Base-by-base conservation (phyloP, 805 yeast species). In the Candida ortonii region DNA sequence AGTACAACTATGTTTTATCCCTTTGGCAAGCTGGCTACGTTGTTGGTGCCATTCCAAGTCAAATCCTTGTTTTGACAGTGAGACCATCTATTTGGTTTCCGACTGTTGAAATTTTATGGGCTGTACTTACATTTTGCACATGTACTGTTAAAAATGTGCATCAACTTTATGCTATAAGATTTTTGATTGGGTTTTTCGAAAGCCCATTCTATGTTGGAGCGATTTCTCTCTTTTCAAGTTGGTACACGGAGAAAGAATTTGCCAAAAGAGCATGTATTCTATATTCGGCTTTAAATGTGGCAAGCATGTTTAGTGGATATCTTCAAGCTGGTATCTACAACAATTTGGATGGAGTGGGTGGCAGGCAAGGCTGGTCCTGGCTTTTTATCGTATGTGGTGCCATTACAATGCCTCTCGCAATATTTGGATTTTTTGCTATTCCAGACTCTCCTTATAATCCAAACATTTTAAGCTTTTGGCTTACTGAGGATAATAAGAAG, bases 351-450 rank as follows among this genome's bases (percentile, higher is more conserved):
- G 82, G 80, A 12, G 58, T 47, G 4, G 52, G 54, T 27, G 84
- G 84, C 2, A 57, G 71, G 9, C 64, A 68, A 7, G 76, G 83
- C 7, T 80, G 86, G 85, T 63, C 76, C 60, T 80, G 85, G 86
- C 69, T 76, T 47, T 80, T 78, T 47, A 71, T 80, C 28, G 64
- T 80, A 36, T 83, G 78, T 52, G 80, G 79, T 8, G 53, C 73
- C 34, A 67, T 81, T 34, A 73, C 82, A 9, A 45, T 80, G 16
- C 73, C 66, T 1, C 70, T 80, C 22, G 84, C 80, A 3, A 10
- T 78, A 7, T 73, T 70, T 36, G 81, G 83, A 1, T 63, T 72
- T 17, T 29, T 76, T 4, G 70, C 66, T 39, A 76, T 78, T 54
- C 84, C 84, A 12, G 82, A 77, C 71, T 57, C 67, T 9, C 53